A percentile compares a stretch with the other conserved stretches of the same genome.
phyloP scores from a whole-genome alignment of 1,139 yeast species.

The Protomyces arabidopsidicola region DNA sequence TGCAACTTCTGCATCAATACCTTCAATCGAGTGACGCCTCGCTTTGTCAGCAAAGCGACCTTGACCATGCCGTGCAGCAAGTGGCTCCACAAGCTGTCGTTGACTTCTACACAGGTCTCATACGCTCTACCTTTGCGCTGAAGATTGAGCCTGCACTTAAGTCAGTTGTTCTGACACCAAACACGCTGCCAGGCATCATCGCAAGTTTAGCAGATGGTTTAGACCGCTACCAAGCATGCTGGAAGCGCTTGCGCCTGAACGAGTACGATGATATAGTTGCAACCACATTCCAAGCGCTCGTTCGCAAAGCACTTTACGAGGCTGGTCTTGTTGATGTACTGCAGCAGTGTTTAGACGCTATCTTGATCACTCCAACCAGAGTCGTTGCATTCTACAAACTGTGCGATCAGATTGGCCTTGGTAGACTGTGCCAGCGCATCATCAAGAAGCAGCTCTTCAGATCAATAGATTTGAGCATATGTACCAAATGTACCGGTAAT shows the following conservation, averaged over 20 bases:
- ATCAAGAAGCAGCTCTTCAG: background rate
- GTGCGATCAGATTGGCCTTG: constrained; percentile 1
- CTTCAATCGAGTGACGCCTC: background rate
- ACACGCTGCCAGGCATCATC: background rate
- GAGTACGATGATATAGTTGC: background rate
- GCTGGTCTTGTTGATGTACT: background rate
- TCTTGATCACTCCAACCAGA: background rate
- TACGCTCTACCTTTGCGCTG: constrained; percentile 10
- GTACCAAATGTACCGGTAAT: background rate
- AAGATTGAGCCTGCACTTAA: constrained; percentile 16
- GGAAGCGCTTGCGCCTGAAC: background rate
- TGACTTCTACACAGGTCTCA: background rate
- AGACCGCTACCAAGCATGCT: constrained; percentile 12
- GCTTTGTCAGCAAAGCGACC: background rate
- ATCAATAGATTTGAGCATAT: background rate
- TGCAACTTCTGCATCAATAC: background rate
- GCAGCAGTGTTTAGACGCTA: background rate
- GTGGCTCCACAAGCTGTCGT: constrained; percentile 1
- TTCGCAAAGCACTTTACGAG: background rate
- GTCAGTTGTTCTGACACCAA: background rate
- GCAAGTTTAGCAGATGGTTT: constrained; percentile 10
- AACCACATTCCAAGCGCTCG: constrained; percentile 11
- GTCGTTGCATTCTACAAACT: background rate
- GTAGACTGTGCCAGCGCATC: background rate
- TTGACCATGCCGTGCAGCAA: constrained; percentile 1